Evolutionary conservation across 2,329 filamentous ascomycete species (phyloP), one percentile per base, ranked within the genome.

Genomic region (Acrocalymma vagum): DNA sequence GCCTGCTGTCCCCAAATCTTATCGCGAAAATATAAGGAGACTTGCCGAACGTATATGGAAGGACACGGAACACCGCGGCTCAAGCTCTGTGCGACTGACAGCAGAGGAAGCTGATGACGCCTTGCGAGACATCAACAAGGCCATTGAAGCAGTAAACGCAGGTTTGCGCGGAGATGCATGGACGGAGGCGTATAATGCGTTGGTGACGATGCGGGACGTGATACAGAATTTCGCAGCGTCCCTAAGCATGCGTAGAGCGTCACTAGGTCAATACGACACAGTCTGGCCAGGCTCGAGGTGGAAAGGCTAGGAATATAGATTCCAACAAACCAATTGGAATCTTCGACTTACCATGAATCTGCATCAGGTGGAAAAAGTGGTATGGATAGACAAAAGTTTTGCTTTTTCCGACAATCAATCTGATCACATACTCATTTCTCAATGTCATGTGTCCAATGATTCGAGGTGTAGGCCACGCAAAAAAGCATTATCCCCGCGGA

Each of bases 241-340:
- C 11, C 28, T 41, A 16, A 38, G 41, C 26, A 38, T 39, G 32
- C 31, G 45, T 21, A 41, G 45, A 17, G 31, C 41, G n/a, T 42
- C 41, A 9, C 22, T 42, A 18, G 41, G 37, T 15, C 45, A 45
- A 25, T 49, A 42, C 15, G 41, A 45, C 15, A 42, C 28, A 14
- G 45, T 38, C 6, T 49, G 45, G 45, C 45, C 45, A 20, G 45
- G 45, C 5, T 37, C 35, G 4, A 20, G 36, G 23, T 48, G 44
- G 44, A 48, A 26, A 26, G 28, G 18, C n/a, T n/a, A n/a, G n/a
- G n/a, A n/a, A n/a, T n/a, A n/a, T n/a, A n/a, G n/a, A n/a, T n/a
- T n/a, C n/a, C n/a, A n/a, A n/a, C n/a, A n/a, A n/a, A n/a, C n/a
- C n/a, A n/a, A n/a, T n/a, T n/a, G n/a, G n/a, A n/a, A n/a, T n/a